Evolutionary conservation across 768 basidiomycete species (phyloP).

Genomic region (Suillus hirtellus): DNA sequence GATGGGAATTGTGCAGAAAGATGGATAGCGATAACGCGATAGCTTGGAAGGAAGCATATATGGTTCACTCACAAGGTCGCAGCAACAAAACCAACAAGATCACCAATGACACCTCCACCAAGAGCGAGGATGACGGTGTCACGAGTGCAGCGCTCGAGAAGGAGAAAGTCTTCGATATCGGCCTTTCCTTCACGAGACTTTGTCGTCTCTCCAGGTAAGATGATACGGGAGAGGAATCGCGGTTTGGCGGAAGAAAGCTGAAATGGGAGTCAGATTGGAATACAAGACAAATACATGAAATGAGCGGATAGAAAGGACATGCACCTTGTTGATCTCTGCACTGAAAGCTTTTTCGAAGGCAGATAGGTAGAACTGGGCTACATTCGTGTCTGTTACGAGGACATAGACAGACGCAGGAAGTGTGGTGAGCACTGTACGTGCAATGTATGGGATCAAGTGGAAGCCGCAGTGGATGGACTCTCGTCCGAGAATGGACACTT

Average conservation of each 20-base stretch:
- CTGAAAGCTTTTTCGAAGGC: slow-evolving; percentile 69
- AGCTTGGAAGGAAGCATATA: neutral
- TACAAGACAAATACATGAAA: neutral
- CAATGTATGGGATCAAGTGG: slow-evolving; percentile 87
- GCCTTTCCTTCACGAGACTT: slow-evolving; percentile 93
- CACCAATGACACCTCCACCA: slow-evolving; percentile 97
- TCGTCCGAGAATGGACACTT: slow-evolving; percentile 81
- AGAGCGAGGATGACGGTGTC: slow-evolving; percentile 93
- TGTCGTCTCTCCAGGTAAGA: slow-evolving; percentile 90
- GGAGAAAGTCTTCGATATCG: slow-evolving; percentile 88
- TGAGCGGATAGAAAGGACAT: neutral
- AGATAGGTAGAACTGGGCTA: slow-evolving; percentile 77
- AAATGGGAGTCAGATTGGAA: neutral
- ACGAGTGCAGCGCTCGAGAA: slow-evolving; percentile 85
- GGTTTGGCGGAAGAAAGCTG: slow-evolving; percentile 36
- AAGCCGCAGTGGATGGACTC: slow-evolving; percentile 94
- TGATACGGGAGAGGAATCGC: slow-evolving; percentile 74
- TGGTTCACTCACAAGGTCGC: slow-evolving; percentile 80
- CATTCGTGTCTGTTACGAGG: slow-evolving; percentile 89
- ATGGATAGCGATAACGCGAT: neutral
- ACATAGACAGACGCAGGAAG: slow-evolving; percentile 86
- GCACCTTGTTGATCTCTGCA: slow-evolving; percentile 30
- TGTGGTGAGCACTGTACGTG: slow-evolving; percentile 63
- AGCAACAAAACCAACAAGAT: slow-evolving; percentile 94
- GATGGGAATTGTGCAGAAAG: neutral